A percentile compares a stretch with the other conserved stretches of the same genome.
These are phyloP conservation scores for Candida sanyiensis DNA, from an alignment of 805 yeast species.

Conservation along the genomic window DNA sequence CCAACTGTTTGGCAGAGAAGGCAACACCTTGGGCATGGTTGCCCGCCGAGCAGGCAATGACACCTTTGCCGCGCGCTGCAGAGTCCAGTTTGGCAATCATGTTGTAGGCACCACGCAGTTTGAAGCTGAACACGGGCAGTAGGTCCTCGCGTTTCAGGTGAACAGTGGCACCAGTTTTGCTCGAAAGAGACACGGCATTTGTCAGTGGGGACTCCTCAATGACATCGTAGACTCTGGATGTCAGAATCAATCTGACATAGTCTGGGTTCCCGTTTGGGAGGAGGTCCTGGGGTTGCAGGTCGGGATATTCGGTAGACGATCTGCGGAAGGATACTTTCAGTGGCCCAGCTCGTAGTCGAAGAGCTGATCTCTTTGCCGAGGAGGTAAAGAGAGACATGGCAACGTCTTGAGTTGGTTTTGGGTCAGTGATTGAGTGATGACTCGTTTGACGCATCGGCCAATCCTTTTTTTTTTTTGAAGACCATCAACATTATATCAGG, in stretches of 20 bases:
- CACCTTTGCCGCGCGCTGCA: constrained; percentile 65
- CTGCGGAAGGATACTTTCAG: background rate
- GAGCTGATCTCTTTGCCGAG: background rate
- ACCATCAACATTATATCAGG: too few species aligned
- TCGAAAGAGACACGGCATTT: constrained; percentile 67
- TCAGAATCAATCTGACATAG: constrained; percentile 81
- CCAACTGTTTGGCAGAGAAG: constrained; percentile 75
- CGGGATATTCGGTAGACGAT: constrained; percentile 15
- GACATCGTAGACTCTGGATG: constrained; percentile 93
- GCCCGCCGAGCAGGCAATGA: constrained; percentile 97
- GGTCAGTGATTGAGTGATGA: too few species aligned
- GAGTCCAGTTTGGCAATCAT: constrained; percentile 84
- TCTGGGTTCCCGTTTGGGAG: constrained; percentile 73
- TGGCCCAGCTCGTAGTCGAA: background rate
- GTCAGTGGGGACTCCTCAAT: constrained; percentile 86
- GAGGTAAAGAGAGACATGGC: constrained; percentile 1
- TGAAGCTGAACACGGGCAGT: constrained; percentile 92
- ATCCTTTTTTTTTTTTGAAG: too few species aligned
- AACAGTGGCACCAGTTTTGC: constrained; percentile 69
- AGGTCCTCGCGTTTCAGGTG: constrained; percentile 86
- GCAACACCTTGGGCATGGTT: constrained; percentile 99
- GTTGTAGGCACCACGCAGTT: constrained; percentile 95
- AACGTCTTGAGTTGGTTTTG: too few species aligned
- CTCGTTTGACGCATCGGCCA: too few species aligned
- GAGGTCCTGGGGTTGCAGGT: constrained; percentile 41